Base-by-base conservation (phyloP, 768 basidiomycete species). In the Crepidotus variabilis region DNA sequence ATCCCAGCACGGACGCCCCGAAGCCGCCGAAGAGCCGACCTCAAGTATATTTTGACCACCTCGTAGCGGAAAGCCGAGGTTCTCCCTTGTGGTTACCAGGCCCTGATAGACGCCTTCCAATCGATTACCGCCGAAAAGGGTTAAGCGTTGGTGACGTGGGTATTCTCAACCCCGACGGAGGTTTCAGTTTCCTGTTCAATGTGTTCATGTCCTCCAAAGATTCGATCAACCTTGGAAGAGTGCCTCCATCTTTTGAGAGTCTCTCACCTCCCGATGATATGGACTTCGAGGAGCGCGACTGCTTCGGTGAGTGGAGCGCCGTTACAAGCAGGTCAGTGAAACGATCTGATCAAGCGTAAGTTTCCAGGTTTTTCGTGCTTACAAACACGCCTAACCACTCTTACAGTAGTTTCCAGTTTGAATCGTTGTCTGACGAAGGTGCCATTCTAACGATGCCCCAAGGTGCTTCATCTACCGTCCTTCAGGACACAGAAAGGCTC, bases 111-210 rank as follows among this genome's bases (percentile, higher is more conserved):
- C 55, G 50, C 10, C 59, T 69, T 14, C 66, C 67, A 8, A 16
- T 36, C 9, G 61, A 65, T 18, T 67, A 69, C 49, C 63, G 59
- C 49, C 59, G 56, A 3, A 54, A 61, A 46, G 74, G 73, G 0
- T 64, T 71, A 35, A 67, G 57, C 32, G 71, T 75, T 45, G 75
- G 75, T 1, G 75, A 76, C 49, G 69, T 76, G 13, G 72, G 73
- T 13, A 63, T 74, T 11, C 57, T 77, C n/a, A 67, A 70, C 2
- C 64, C 63, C 16, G 60, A 66, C 50, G 75, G 74, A 43, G 60
- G 60, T 5, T 77, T 77, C 35, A 69, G 71, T 50, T 68, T 71
- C 45, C 67, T 77, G 6, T 77, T 77, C 62, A 75, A 74, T 55
- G 64, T 76, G 9, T 71, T 69, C 35, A 52, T 71, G 2, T 63